These are phyloP conservation scores for Reticulascus tulasneorum DNA, from an alignment of 2,329 filamentous ascomycete genomes.

Conservation along the genomic window DNA sequence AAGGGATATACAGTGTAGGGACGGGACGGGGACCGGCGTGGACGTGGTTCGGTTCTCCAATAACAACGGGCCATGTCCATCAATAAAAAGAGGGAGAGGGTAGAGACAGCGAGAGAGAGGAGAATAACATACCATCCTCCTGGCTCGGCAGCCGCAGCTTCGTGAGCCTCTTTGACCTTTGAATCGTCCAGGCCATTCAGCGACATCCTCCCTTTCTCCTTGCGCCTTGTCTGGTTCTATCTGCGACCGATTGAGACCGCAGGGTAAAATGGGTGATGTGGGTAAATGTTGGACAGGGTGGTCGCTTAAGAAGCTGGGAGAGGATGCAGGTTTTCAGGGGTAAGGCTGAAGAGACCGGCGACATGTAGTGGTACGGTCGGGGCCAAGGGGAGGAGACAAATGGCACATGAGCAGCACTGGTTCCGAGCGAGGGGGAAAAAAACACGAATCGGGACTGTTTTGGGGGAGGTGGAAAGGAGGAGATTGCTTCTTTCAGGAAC, in stretches of 20 bases:
- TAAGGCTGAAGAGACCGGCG: conserved; percentile 10
- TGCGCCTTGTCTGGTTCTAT: no score
- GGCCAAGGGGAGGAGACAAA: no score
- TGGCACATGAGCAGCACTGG: no score
- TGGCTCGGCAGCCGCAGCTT: conserved; percentile 72
- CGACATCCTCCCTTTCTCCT: conserved; percentile 61
- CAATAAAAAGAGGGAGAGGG: no score
- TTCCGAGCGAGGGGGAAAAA: no score
- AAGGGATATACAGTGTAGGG: neutral
- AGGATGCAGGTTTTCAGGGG: conserved; percentile 13
- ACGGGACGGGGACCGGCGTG: conserved; percentile 1
- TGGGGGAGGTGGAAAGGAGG: no score
- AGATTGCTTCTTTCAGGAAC: no score
- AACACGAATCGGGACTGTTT: no score
- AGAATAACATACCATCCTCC: conserved; percentile 79
- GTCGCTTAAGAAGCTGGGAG: conserved; percentile 12
- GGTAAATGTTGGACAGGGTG: conserved; percentile 5
- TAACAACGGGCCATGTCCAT: no score
- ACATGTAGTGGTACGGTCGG: no score
- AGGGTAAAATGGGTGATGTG: conserved; percentile 10
- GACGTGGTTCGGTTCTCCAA: conserved; percentile 1
- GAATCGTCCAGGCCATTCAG: conserved; percentile 88
- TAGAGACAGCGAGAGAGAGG: conserved; percentile 9
- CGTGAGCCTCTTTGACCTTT: conserved; percentile 79
- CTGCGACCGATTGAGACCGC: no score